These are phyloP conservation scores for Suhomyces terraborum DNA, from an alignment of 1,139 yeast genomes.

Conservation along the genomic window DNA sequence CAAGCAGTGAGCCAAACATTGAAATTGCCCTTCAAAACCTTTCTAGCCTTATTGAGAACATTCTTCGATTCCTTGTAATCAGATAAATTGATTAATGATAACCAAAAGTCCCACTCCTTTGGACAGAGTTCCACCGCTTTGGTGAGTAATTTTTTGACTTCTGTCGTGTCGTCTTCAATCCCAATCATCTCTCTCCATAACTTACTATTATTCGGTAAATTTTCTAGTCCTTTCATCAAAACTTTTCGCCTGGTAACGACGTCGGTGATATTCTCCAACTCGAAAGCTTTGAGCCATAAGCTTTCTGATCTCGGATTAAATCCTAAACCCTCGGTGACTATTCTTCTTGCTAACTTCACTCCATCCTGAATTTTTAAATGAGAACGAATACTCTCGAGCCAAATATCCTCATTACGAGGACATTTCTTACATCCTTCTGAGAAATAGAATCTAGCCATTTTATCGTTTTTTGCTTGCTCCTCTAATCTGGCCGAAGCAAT, in stretches of 20 bases:
- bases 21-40: slow-evolving; percentile 50
- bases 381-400: slow-evolving; percentile 81
- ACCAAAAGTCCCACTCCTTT: slow-evolving; percentile 66
- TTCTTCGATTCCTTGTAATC: slow-evolving; percentile 53
- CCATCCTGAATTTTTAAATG: slow-evolving; percentile 51
- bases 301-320: slow-evolving; percentile 56
- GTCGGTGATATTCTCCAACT: slow-evolving; percentile 57
- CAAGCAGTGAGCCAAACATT: slow-evolving; percentile 74
- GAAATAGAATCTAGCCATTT: slow-evolving; percentile 61
- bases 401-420: slow-evolving; percentile 68
- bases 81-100: slow-evolving; percentile 44
- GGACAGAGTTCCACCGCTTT: slow-evolving; percentile 78
- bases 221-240: slow-evolving; percentile 61
- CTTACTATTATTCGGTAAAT: slow-evolving; percentile 44
- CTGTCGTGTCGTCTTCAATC: slow-evolving; percentile 45
- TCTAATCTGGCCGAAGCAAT: slow-evolving; percentile 85
- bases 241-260: slow-evolving; percentile 52
- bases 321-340: slow-evolving; percentile 68
- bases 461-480: slow-evolving; percentile 58
- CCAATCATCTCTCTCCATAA: slow-evolving; percentile 60
- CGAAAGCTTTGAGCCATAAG: slow-evolving; percentile 74
- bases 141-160: slow-evolving; percentile 54
- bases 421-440: slow-evolving; percentile 72
- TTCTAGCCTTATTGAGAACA: slow-evolving; percentile 62
- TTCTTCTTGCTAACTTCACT: slow-evolving; percentile 44